Percentiles rank a stretch among this genome's conserved stretches.
Evolutionary conservation across 148 eudicot genomes (phyloP).

Genomic region (Camellia sinensis): DNA sequence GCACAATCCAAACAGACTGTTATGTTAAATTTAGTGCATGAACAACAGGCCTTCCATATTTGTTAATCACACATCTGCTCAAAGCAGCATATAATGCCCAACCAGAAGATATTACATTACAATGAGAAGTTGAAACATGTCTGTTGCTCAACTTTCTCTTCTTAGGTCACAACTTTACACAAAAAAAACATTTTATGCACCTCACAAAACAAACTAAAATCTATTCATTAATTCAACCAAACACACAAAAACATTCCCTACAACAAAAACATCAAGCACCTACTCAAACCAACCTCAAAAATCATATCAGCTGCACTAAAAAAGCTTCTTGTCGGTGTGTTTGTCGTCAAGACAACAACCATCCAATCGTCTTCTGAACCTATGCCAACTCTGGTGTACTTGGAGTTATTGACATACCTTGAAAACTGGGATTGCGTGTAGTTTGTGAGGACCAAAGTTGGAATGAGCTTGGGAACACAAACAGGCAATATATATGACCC

Average conservation of each 20-base stretch:
- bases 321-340: slow-evolving; percentile 47
- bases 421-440: slow-evolving; percentile 52
- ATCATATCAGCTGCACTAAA: slow-evolving; percentile 27
- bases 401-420: slow-evolving; percentile 45
- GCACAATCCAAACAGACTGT: too few species aligned
- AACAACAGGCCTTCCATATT: too few species aligned
- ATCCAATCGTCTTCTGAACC: slow-evolving; percentile 80
- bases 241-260: slow-evolving; percentile 16
- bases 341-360: slow-evolving; percentile 62
- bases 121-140: not conserved
- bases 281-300: slow-evolving; percentile 1
- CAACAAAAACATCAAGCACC: slow-evolving; percentile 15
- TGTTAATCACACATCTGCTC: not conserved
- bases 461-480: slow-evolving; percentile 49
- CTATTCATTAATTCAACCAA: not conserved
- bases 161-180: not conserved
- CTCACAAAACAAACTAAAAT: not conserved
- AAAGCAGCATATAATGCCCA: not conserved
- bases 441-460: slow-evolving; percentile 69
- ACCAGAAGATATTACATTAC: not conserved
- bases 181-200: not conserved
- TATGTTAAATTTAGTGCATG: too few species aligned
- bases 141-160: not conserved
- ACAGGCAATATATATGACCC: slow-evolving; percentile 65
- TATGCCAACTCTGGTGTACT: slow-evolving; percentile 58